A percentile compares a stretch with the other conserved stretches of the same genome.
Evolutionary conservation across 371 early-diverging fungal genomes (phyloP).

Genomic region (Syncephalis fuscata): DNA sequence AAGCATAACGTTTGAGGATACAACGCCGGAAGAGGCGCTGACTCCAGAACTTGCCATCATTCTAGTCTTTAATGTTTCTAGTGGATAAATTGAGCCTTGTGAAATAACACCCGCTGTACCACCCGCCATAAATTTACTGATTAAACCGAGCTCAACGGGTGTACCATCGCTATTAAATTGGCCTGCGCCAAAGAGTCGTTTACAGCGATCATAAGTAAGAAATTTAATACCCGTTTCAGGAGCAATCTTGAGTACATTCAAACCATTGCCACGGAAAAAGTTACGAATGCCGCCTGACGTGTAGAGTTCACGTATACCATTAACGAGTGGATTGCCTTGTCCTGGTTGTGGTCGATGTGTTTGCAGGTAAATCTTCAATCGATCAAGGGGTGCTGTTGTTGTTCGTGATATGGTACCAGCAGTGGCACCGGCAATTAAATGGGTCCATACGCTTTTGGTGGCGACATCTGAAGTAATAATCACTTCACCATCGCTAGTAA

Average conservation of each 20-base stretch:
- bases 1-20: neutral
- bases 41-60: slow-evolving; percentile 40
- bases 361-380: slow-evolving; percentile 52
- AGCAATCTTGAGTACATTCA: slow-evolving; percentile 64
- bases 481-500: slow-evolving; percentile 38
- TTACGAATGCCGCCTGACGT: slow-evolving; percentile 43
- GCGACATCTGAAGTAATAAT: slow-evolving; percentile 24
- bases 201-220: slow-evolving; percentile 50
- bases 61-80: slow-evolving; percentile 63
- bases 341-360: slow-evolving; percentile 15
- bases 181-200: slow-evolving; percentile 27
- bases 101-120: slow-evolving; percentile 62
- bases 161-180: slow-evolving; percentile 20
- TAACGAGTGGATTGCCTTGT: slow-evolving; percentile 11
- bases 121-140: slow-evolving; percentile 56
- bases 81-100: slow-evolving; percentile 62
- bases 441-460: slow-evolving; percentile 10
- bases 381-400: slow-evolving; percentile 64
- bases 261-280: slow-evolving; percentile 67
- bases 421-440: slow-evolving; percentile 53
- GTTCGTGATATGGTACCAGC: slow-evolving; percentile 63
- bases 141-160: slow-evolving; percentile 4
- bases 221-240: slow-evolving; percentile 70
- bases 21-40: neutral
- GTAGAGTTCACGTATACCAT: slow-evolving; percentile 32